Percentiles rank a stretch among this genome's conserved stretches.
Evolutionary conservation across 768 basidiomycete genomes (phyloP).

Genomic region (Boletus vinaceobasis): DNA sequence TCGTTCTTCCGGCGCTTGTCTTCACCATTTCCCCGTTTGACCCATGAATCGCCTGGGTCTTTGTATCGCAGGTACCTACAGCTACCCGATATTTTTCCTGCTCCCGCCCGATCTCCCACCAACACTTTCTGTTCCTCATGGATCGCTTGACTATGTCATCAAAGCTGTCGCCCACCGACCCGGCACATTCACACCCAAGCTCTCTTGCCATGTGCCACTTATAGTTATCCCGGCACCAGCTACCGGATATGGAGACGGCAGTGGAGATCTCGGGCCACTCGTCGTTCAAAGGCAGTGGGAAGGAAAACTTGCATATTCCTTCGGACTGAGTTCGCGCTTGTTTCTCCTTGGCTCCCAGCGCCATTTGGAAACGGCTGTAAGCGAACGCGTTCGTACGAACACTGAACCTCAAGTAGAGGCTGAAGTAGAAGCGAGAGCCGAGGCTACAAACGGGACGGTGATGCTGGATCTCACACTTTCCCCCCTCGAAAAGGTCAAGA

Average conservation of each 20-base stretch:
- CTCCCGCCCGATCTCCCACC: conserved; percentile 83
- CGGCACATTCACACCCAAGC: conserved; percentile 77
- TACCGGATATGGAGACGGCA: conserved; percentile 76
- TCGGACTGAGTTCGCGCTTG: conserved; percentile 72
- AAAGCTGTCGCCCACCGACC: conserved; percentile 84
- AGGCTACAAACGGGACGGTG: conserved; percentile 48
- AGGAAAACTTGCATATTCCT: conserved; percentile 77
- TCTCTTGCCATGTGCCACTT: conserved; percentile 69
- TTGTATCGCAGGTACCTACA: conserved; percentile 71
- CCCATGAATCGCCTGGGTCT: neutral
- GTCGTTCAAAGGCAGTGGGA: conserved; percentile 91
- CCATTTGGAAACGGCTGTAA: neutral
- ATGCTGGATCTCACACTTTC: conserved; percentile 77
- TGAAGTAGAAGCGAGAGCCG: conserved; percentile 9
- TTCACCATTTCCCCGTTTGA: neutral
- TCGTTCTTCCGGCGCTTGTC: neutral
- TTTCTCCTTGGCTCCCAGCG: conserved; percentile 68
- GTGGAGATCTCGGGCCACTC: conserved; percentile 66
- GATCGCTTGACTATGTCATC: conserved; percentile 73
- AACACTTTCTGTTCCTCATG: conserved; percentile 68
- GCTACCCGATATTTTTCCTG: conserved; percentile 90
- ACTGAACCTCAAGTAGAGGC: neutral
- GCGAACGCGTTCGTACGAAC: neutral
- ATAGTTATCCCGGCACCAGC: conserved; percentile 67
- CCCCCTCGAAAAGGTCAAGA: conserved; percentile 82